Base-by-base conservation (phyloP, 306 rosid genomes). In the Prunus mongolica region DNA sequence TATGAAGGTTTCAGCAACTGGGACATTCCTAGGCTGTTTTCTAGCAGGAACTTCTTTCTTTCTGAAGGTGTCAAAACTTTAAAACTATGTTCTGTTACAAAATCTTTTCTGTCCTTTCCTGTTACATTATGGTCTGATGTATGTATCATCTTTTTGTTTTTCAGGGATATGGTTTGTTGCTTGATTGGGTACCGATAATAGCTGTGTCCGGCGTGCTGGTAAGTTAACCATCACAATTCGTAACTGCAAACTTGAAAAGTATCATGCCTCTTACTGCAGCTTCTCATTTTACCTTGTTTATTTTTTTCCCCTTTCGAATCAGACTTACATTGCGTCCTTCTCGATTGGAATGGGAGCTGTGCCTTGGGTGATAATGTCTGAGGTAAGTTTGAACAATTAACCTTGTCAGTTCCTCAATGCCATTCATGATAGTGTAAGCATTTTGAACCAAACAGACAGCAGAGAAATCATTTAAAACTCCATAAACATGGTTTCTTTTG, bases 361-460 rank as follows among this genome's bases (percentile, higher is more conserved):
- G 65, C 97, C 98, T 45, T 91, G 98, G 98, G 87, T 93, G 80
- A 88, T 91, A 55, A 93, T 93, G 98, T 93, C 98, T 51, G 98
- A 91, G 97, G 98, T 91, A 91, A 80, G 45, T 22, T 74, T 19
- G n/a, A 76, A 14, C 27, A 56, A n/a, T 56, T n/a, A 56, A n/a
- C 30, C 52, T 1, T 30, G 10, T 50, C 11, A 34, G 5, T 18
- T 57, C 41, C 8, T 19, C 19, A 41, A 9, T 20, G 13, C 71
- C 14, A 34, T 12, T 58, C 28, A 27, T 4, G 5, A 25, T 32
- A 13, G 9, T 47, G 18, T 24, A 47, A 68, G 60, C 69, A 57
- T 50, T 68, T 49, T 63, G 18, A 6, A 72, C 62, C 27, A 67
- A 72, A 12, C 15, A 25, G 14, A 13, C 46, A 38, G 15, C 16